Evolutionary conservation across 108 stramenopile genomes (phyloP).

Genomic region (Cyclotella kingstonii): DNA sequence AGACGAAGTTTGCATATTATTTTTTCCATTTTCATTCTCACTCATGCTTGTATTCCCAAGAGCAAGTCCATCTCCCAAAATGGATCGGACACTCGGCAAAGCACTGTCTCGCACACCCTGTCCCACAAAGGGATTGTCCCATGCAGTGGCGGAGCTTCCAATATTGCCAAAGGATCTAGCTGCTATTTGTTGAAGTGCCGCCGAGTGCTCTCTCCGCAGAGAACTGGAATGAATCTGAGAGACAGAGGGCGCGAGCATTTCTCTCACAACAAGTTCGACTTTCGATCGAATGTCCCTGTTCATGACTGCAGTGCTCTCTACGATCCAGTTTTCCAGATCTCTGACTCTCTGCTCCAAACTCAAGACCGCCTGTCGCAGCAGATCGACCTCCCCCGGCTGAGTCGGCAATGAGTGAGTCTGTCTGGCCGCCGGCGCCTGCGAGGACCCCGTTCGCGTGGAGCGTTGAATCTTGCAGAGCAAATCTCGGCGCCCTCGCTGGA

Average conservation of each 20-base stretch:
- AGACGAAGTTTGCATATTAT: conserved; percentile 22
- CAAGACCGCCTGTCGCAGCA: conserved; percentile 54
- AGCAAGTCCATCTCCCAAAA: not conserved
- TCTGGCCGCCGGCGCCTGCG: not conserved
- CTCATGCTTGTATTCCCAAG: conserved; percentile 18
- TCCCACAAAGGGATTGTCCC: too few species aligned
- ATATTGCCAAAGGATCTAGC: too few species aligned
- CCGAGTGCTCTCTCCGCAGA: too few species aligned
- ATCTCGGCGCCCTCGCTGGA: conserved; percentile 78
- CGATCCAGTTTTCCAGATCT: conserved; percentile 21
- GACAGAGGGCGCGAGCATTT: conserved; percentile 16
- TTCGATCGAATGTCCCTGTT: conserved; percentile 18
- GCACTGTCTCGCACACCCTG: too few species aligned
- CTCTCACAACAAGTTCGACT: conserved; percentile 31
- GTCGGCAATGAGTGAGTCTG: conserved; percentile 39
- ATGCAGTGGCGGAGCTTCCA: too few species aligned
- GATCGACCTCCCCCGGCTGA: conserved; percentile 57
- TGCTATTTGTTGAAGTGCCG: too few species aligned
- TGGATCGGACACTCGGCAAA: too few species aligned
- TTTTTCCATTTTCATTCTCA: too few species aligned
- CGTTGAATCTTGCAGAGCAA: conserved; percentile 78
- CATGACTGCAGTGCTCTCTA: conserved; percentile 5
- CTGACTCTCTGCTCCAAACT: conserved; percentile 45
- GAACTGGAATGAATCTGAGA: too few species aligned
- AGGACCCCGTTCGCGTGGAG: conserved; percentile 66